Evolutionary conservation across 2,329 filamentous ascomycete genomes (phyloP).

Genomic region (Epichloe coenophiala): DNA sequence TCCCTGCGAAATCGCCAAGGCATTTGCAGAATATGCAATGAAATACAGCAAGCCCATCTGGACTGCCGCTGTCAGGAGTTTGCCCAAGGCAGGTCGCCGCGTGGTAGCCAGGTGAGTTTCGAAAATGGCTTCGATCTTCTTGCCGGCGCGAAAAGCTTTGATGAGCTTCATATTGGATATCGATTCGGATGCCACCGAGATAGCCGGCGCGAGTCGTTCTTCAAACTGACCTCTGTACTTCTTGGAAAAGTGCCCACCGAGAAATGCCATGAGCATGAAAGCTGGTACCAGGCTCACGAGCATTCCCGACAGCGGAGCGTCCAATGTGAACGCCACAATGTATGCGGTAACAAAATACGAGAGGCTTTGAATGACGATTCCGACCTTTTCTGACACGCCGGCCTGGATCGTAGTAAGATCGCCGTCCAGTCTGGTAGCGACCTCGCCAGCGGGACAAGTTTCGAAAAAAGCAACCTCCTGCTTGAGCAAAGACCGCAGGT

Average conservation of each 20-base stretch:
- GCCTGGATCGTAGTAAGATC: slow-evolving; percentile 47
- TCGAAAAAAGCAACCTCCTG: slow-evolving; percentile 48
- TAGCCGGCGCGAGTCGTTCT: slow-evolving; percentile 33
- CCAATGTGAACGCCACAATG: slow-evolving; percentile 27
- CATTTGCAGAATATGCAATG: slow-evolving; percentile 50
- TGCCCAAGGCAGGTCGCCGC: slow-evolving; percentile 37
- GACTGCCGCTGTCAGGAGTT: slow-evolving; percentile 38
- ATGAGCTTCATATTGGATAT: slow-evolving; percentile 30
- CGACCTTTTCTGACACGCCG: slow-evolving; percentile 51
- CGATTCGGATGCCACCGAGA: slow-evolving; percentile 41
- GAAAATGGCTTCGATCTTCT: slow-evolving; percentile 28
- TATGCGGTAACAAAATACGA: slow-evolving; percentile 47
- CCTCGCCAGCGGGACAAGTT: slow-evolving; percentile 38
- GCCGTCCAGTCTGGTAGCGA: slow-evolving; percentile 40
- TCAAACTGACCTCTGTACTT: slow-evolving; percentile 31
- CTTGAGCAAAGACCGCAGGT: slow-evolving; percentile 38
- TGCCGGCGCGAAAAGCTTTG: slow-evolving; percentile 36
- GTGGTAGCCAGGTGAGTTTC: slow-evolving; percentile 31
- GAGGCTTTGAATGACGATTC: slow-evolving; percentile 29
- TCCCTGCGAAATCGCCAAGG: slow-evolving; percentile 53
- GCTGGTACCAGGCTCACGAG: slow-evolving; percentile 42
- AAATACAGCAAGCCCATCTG: slow-evolving; percentile 54
- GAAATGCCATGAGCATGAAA: slow-evolving; percentile 38
- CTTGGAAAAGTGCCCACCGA: slow-evolving; percentile 35
- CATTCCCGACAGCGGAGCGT: slow-evolving; percentile 42